Conservation (phyloP, 2,329 filamentous ascomycete species). For the Talaromyces piceae region DNA sequence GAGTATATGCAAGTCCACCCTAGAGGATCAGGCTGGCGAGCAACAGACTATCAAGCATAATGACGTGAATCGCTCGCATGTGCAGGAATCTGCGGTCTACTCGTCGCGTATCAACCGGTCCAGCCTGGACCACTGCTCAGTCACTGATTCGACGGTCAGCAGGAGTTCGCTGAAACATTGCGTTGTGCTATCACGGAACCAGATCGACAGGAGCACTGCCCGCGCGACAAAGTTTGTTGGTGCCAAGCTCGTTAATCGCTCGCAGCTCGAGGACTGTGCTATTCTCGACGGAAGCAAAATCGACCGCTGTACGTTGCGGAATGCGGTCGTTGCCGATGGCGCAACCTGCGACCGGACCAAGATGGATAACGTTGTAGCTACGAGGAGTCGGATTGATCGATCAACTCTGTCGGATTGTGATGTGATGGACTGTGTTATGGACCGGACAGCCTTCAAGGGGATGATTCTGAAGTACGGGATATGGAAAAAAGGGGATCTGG, state of each 20-base stretch:
- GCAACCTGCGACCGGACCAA: slow-evolving; percentile 6
- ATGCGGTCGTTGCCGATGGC: slow-evolving; percentile 9
- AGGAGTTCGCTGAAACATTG: slow-evolving; percentile 4
- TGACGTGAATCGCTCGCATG: not conserved
- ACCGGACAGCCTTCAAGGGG: slow-evolving; percentile 11
- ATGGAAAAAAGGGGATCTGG: slow-evolving; percentile 15
- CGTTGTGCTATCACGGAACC: not conserved
- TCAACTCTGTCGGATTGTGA: slow-evolving; percentile 13
- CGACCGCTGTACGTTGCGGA: slow-evolving; percentile 3
- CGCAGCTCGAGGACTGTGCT: slow-evolving; percentile 8
- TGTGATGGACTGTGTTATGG: slow-evolving; percentile 13
- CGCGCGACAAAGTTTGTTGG: slow-evolving; percentile 5
- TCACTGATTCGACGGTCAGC: slow-evolving; percentile 2
- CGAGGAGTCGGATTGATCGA: slow-evolving; percentile 10
- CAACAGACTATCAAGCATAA: not conserved
- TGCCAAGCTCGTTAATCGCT: slow-evolving; percentile 8
- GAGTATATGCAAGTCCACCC: not conserved
- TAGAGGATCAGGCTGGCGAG: not conserved
- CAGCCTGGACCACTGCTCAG: slow-evolving; percentile 3
- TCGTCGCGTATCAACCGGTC: slow-evolving; percentile 7
- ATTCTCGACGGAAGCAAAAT: slow-evolving; percentile 9
- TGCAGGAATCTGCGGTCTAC: not conserved
- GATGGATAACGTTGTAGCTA: slow-evolving; percentile 6
- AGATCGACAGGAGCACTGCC: slow-evolving; percentile 3
- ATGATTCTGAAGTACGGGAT: slow-evolving; percentile 16